Base-by-base conservation (phyloP, 2,329 filamentous ascomycete species). In the Escovopsis weberi region DNA sequence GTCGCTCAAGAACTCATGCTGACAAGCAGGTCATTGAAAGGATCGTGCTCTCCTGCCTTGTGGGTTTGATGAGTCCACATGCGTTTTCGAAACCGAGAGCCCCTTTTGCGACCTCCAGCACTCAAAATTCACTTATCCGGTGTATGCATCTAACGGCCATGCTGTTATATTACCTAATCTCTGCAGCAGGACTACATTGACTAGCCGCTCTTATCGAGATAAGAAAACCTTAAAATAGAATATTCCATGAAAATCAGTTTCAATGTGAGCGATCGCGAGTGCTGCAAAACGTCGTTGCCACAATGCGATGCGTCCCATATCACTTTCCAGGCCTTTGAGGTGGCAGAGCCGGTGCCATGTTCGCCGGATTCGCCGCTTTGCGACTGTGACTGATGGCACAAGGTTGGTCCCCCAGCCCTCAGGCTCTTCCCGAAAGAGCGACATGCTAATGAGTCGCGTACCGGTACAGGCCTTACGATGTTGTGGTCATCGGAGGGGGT, bases 401-500 rank as follows among this genome's bases (percentile, higher is more conserved):
- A 59, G 48, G 59, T 61, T 38, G 18, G 54, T 43, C 10, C 11
- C 11, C 12, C 7, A 37, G 19, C n/a, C 10, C 11, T 26, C n/a
- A 9, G 12, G 3, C 1, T 6, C 4, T 32, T 32, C 28, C 8
- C 11, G 28, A 11, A 9, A 9, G 28, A 6, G 4, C 35, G 7
- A 32, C 8, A 11, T 6, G 28, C 28, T 32, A 7, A 32, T 11
- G 8, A 32, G 8, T 26, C 9, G 36, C 35, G 26, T 12, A 26
- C 30, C 4, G 18, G 34, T 12, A 30, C 47, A 85, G 81, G 45
- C 72, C 76, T 1, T 93, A 84, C 58, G 89, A 98, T 73, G 91
- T 98, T 40, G 72, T 98, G 33, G 88, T 98, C 2, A 87, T 98
- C 48, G 91, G 91, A 43, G 91, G 91, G 47, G 91, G 91, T 26